phyloP scores from a whole-genome alignment of 2,329 filamentous ascomycete species.

The Trichoderma brevicompactum region DNA sequence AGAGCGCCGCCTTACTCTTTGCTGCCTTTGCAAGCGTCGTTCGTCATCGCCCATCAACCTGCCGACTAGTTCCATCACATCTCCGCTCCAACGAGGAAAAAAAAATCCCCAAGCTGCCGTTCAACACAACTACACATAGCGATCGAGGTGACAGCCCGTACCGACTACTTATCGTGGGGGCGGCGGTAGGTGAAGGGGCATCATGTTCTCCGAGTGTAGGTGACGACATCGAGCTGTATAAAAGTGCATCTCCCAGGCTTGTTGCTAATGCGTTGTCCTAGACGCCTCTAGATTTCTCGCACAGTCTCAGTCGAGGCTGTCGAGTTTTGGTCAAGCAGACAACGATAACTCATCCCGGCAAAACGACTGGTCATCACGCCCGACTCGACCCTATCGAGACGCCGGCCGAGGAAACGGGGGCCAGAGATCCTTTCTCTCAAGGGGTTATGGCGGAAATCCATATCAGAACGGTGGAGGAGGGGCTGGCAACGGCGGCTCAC shows the following conservation, averaged over 20 bases:
- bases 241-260: constrained; percentile 2
- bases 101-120: background rate
- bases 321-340: constrained; percentile 67
- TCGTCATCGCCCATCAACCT: constrained; percentile 26
- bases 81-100: constrained; percentile 13
- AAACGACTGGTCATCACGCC: constrained; percentile 44
- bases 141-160: constrained; percentile 24
- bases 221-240: constrained; percentile 32
- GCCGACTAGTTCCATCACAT: constrained; percentile 19
- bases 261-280: constrained; percentile 46
- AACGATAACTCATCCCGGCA: constrained; percentile 42
- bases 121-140: background rate
- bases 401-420: constrained; percentile 37
- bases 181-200: constrained; percentile 42
- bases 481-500: constrained; percentile 56
- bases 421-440: constrained; percentile 50
- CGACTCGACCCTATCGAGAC: constrained; percentile 42
- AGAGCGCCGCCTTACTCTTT: constrained; percentile 19
- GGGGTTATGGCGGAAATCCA: constrained; percentile 68
- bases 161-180: constrained; percentile 37
- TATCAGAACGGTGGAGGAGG: constrained; percentile 74
- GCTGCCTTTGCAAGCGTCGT: constrained; percentile 19
- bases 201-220: constrained; percentile 80
- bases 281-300: constrained; percentile 96
- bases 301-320: constrained; percentile 91